Percentiles rank a stretch among this genome's conserved stretches.
Conservation (phyloP, 2,329 filamentous ascomycete species). For the Purpureocillium lavendulum region DNA sequence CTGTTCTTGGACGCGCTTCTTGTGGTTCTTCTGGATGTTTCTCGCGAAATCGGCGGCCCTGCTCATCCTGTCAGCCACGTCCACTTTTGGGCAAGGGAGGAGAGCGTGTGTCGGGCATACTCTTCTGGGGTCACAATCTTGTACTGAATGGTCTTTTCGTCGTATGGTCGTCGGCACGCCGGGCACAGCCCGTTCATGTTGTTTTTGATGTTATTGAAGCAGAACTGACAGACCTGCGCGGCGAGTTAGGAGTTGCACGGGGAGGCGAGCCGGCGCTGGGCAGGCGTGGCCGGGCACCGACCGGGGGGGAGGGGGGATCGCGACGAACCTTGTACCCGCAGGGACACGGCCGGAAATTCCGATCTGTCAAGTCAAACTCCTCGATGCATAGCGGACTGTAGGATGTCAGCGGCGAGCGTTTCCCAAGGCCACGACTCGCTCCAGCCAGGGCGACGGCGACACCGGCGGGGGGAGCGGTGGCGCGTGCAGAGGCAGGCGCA, state of each 20-base stretch:
- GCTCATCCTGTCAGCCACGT: slow-evolving; percentile 7
- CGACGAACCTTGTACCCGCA: slow-evolving; percentile 88
- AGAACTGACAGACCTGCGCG: slow-evolving; percentile 91
- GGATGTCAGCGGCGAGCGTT: background rate
- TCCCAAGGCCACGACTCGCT: background rate
- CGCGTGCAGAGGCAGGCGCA: background rate
- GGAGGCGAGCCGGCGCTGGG: no score
- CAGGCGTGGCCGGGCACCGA: background rate
- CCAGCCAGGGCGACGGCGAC: background rate
- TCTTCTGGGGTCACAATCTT: slow-evolving; percentile 93
- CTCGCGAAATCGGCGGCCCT: slow-evolving; percentile 68
- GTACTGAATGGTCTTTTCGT: slow-evolving; percentile 95
- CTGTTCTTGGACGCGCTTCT: slow-evolving; percentile 74
- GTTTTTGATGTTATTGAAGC: slow-evolving; percentile 98
- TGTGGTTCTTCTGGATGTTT: slow-evolving; percentile 82
- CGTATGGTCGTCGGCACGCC: slow-evolving; percentile 91
- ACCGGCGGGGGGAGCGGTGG: background rate
- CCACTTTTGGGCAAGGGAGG: no score
- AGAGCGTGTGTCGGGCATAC: slow-evolving; percentile 44
- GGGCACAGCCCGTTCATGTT: slow-evolving; percentile 97
- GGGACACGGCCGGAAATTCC: slow-evolving; percentile 93
- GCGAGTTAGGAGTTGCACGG: background rate
- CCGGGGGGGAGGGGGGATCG: background rate
- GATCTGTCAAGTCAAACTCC: slow-evolving; percentile 95
- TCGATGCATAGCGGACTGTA: slow-evolving; percentile 94